Evolutionary conservation across 1,284 basidiomycete genomes (phyloP).

Genomic region (Tilletia caries): DNA sequence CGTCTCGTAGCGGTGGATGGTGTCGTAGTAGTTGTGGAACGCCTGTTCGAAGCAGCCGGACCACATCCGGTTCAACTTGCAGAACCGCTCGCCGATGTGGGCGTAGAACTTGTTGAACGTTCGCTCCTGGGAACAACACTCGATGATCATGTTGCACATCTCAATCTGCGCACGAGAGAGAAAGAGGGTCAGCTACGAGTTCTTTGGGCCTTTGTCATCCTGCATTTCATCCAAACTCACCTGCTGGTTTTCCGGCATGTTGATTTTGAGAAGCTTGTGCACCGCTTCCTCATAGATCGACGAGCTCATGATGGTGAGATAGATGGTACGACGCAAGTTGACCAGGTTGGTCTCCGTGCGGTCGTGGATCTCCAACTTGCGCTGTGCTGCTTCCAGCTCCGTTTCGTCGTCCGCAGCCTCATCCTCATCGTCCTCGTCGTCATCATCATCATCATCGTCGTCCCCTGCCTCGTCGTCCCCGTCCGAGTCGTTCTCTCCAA

Average conservation of each 20-base stretch:
- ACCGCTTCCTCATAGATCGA: slow-evolving; percentile 90
- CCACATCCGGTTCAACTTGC: slow-evolving; percentile 92
- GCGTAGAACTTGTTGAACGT: slow-evolving; percentile 89
- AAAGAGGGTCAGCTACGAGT: neutral
- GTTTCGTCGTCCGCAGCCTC: slow-evolving; percentile 62
- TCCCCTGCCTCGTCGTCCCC: slow-evolving; percentile 20
- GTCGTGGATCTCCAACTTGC: slow-evolving; percentile 75
- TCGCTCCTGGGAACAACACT: slow-evolving; percentile 98
- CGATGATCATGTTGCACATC: slow-evolving; percentile 95
- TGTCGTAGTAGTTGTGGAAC: slow-evolving; percentile 86
- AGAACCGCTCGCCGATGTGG: slow-evolving; percentile 89
- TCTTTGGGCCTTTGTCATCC: neutral
- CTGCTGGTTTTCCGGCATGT: slow-evolving; percentile 87
- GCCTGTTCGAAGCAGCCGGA: slow-evolving; percentile 81
- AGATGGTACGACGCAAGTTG: slow-evolving; percentile 89
- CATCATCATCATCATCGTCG: slow-evolving; percentile 26
- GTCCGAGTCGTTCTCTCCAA: slow-evolving; percentile 61
- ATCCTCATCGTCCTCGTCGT: slow-evolving; percentile 25
- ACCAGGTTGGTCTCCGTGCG: slow-evolving; percentile 91
- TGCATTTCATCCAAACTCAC: slow-evolving; percentile 61
- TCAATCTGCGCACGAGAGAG: slow-evolving; percentile 66
- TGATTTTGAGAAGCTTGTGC: slow-evolving; percentile 91
- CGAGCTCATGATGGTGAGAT: slow-evolving; percentile 85
- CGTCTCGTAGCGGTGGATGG: slow-evolving; percentile 97
- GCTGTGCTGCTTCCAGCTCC: slow-evolving; percentile 57